A percentile compares a stretch with the other conserved stretches of the same genome.
phyloP scores from a whole-genome alignment of 2,329 filamentous ascomycete genomes.

The Cytospora piceae region DNA sequence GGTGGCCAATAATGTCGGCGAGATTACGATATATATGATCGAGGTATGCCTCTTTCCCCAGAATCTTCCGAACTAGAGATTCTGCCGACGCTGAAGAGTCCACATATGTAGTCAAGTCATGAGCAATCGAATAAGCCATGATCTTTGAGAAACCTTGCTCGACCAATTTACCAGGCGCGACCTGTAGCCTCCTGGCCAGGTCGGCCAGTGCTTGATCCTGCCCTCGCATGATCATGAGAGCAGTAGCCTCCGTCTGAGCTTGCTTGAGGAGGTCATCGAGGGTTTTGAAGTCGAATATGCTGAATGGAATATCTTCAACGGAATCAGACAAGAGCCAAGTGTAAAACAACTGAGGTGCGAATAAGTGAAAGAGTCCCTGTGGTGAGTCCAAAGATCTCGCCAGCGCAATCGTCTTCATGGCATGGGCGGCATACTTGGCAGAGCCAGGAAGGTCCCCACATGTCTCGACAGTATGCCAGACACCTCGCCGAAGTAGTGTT shows the following conservation, averaged over 20 bases:
- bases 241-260: constrained; percentile 76
- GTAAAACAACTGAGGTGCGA: constrained; percentile 85
- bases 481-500: constrained; percentile 80
- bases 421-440: constrained; percentile 71
- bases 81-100: constrained; percentile 61
- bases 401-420: constrained; percentile 67
- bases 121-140: constrained; percentile 81
- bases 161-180: constrained; percentile 61
- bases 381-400: constrained; percentile 68
- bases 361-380: constrained; percentile 76
- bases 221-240: constrained; percentile 80
- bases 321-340: constrained; percentile 78
- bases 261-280: constrained; percentile 71
- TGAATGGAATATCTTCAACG: constrained; percentile 76
- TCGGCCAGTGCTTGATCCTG: constrained; percentile 65
- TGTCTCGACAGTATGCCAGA: constrained; percentile 94
- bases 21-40: constrained; percentile 70
- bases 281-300: constrained; percentile 78
- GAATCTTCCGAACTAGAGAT: constrained; percentile 65
- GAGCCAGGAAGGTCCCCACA: constrained; percentile 72
- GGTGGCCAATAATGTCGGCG: constrained; percentile 73
- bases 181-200: constrained; percentile 61
- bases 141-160: constrained; percentile 73
- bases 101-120: constrained; percentile 63
- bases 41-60: constrained; percentile 70